Percentiles rank a stretch among this genome's conserved stretches.
Conservation (phyloP, 2,329 filamentous ascomycete species). For the Botrytis medusae region DNA sequence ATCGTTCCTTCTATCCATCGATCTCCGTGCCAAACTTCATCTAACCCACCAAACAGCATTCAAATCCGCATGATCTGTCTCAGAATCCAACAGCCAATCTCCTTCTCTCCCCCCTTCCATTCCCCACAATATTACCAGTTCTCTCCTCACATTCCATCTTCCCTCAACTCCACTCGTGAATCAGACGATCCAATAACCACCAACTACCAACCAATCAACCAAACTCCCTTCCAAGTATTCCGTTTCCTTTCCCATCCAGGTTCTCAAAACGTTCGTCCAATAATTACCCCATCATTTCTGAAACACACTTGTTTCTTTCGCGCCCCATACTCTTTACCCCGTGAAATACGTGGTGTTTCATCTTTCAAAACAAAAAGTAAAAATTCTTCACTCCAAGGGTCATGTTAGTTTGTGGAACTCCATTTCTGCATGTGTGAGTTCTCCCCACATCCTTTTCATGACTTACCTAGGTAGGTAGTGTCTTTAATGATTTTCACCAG, state of each 20-base stretch:
- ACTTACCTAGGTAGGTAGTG: not conserved
- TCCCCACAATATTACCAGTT: not conserved
- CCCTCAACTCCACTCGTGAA: not conserved
- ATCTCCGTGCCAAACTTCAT: not conserved
- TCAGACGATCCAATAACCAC: not conserved
- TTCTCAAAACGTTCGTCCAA: not conserved
- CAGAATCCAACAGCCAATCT: not conserved
- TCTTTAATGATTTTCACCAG: not conserved
- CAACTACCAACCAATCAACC: not conserved
- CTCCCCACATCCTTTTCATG: not conserved
- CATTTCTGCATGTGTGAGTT: not conserved
- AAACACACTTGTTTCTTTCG: not conserved
- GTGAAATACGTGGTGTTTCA: conserved; percentile 20
- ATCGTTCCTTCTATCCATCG: not conserved
- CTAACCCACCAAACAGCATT: not conserved
- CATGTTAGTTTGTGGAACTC: not conserved
- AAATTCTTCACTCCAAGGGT: conserved; percentile 3
- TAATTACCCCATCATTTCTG: conserved; percentile 5
- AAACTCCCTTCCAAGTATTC: not conserved
- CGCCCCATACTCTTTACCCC: conserved; percentile 1
- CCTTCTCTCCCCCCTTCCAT: not conserved
- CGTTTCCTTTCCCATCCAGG: not conserved
- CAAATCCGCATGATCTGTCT: not conserved
- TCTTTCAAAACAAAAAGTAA: not conserved
- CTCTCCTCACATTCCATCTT: not conserved